These are phyloP conservation scores for Scheffersomyces stipitis DNA, from an alignment of 805 yeast species.

Conservation along the genomic window DNA sequence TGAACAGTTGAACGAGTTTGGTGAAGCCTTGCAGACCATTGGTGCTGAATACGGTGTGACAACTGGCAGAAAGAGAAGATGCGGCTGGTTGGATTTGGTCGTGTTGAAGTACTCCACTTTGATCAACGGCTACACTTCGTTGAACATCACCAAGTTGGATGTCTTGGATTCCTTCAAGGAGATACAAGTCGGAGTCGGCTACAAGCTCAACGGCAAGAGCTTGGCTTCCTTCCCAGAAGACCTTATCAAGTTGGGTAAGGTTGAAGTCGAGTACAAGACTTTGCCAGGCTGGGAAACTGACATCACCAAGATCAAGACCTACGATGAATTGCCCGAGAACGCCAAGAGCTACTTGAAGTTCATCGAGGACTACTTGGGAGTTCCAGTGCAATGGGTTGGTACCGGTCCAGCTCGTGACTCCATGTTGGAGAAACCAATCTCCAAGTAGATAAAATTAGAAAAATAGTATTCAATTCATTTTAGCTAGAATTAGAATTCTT, in stretches of 20 bases:
- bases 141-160: constrained; percentile 94
- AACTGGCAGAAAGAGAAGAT: constrained; percentile 97
- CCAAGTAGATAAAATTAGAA: too few species aligned
- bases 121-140: constrained; percentile 92
- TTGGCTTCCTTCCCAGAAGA: constrained; percentile 91
- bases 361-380: constrained; percentile 81
- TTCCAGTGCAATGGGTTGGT: constrained; percentile 95
- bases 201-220: constrained; percentile 73
- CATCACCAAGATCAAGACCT: constrained; percentile 68
- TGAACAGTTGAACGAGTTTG: constrained; percentile 85
- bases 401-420: constrained; percentile 97
- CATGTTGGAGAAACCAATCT: constrained; percentile 65
- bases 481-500: too few species aligned
- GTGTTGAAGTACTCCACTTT: constrained; percentile 87
- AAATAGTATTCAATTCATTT: too few species aligned
- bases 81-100: constrained; percentile 98
- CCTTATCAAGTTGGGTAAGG: constrained; percentile 74
- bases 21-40: constrained; percentile 82
- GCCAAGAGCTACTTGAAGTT: constrained; percentile 81
- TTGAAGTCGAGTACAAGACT: constrained; percentile 88
- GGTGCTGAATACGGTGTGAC: constrained; percentile 98
- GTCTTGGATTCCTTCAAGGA: constrained; percentile 89
- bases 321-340: constrained; percentile 80
- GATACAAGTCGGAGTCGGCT: constrained; percentile 83
- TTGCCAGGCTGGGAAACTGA: constrained; percentile 93